phyloP scores from a whole-genome alignment of 2,329 filamentous ascomycete genomes.

The Pleomassaria siparia region DNA sequence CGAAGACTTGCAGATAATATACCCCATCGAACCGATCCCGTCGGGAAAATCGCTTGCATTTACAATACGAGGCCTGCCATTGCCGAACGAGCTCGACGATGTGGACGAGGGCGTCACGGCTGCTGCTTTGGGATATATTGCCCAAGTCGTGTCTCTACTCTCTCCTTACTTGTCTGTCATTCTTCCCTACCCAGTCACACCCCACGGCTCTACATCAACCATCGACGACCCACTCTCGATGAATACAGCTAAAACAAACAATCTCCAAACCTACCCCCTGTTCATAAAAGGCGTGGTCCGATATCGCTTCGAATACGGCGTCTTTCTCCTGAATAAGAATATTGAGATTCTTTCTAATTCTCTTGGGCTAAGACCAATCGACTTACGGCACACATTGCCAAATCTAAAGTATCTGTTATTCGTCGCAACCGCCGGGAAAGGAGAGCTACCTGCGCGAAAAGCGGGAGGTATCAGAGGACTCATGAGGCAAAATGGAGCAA shows the following conservation, averaged over 20 bases:
- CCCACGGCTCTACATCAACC: slow-evolving; percentile 72
- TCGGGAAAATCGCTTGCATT: slow-evolving; percentile 69
- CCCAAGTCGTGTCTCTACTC: slow-evolving; percentile 72
- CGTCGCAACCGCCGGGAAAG: slow-evolving; percentile 78
- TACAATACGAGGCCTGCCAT: slow-evolving; percentile 73
- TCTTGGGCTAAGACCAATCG: slow-evolving; percentile 76
- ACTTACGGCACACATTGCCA: slow-evolving; percentile 87
- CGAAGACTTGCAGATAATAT: slow-evolving; percentile 77
- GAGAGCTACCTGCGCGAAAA: slow-evolving; percentile 54
- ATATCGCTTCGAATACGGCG: slow-evolving; percentile 93
- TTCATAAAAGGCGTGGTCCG: slow-evolving; percentile 71
- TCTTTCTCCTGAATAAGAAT: slow-evolving; percentile 95
- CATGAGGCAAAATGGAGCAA: slow-evolving; percentile 25
- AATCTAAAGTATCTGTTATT: slow-evolving; percentile 94
- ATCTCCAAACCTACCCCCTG: slow-evolving; percentile 66
- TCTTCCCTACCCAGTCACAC: slow-evolving; percentile 76
- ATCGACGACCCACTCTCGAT: slow-evolving; percentile 71
- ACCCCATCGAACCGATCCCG: slow-evolving; percentile 71
- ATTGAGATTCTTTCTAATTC: slow-evolving; percentile 69
- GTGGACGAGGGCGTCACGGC: slow-evolving; percentile 72
- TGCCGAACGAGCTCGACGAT: slow-evolving; percentile 80
- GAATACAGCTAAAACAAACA: slow-evolving; percentile 42
- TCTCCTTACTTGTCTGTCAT: slow-evolving; percentile 80
- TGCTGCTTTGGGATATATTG: slow-evolving; percentile 78
- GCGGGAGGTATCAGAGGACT: slow-evolving; percentile 40